Evolutionary conservation across 2,329 filamentous ascomycete species (phyloP), one percentile per base, ranked within the genome.

Genomic region (Trichoderma sp.): DNA sequence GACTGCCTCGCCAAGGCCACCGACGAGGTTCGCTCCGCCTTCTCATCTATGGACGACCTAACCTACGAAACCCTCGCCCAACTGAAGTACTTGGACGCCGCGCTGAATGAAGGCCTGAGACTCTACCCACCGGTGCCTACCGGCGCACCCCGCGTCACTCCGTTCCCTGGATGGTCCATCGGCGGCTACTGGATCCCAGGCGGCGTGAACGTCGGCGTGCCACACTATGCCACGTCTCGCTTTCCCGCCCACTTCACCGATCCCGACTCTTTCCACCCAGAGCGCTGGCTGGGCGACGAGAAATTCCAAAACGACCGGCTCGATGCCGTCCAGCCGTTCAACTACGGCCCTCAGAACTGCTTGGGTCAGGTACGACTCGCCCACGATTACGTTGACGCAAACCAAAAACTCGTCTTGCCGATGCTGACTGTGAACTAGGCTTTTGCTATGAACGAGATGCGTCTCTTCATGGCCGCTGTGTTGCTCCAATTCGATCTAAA

Each of bases 101-200:
- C 79, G 28, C 73, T 86, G 3, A 76, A 84, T 2, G 85, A 86
- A 74, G 76, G 78, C 0, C 73, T 86, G n/a, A 80, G 84, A 0
- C 60, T 76, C n/a, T 78, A 82, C 68, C 82, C 83, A 5, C 75
- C 75, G 6, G 72, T 76, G 24, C 30, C 61, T 64, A 39, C 28
- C 8, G 30, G 24, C 15, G 24, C 61, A 24, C 61, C 61, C 18
- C 61, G 61, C 61, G 30, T 36, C 28, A 39, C 36, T 1, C 61
- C 61, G 15, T 24, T 39, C 14, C 28, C 28, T 36, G 61, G 61
- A 34, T 30, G 28, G 30, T 34, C 61, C 24, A 43, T 64, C 24
- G 30, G 30, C 36, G 61, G 61, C 30, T 26, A 34, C 30, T 64
- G 30, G 30, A 43, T 64, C 30, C 61, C 61, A 21, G 61, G 24